Conservation (phyloP, 345 rosid genomes). For the Eucalyptus dawsonii region DNA sequence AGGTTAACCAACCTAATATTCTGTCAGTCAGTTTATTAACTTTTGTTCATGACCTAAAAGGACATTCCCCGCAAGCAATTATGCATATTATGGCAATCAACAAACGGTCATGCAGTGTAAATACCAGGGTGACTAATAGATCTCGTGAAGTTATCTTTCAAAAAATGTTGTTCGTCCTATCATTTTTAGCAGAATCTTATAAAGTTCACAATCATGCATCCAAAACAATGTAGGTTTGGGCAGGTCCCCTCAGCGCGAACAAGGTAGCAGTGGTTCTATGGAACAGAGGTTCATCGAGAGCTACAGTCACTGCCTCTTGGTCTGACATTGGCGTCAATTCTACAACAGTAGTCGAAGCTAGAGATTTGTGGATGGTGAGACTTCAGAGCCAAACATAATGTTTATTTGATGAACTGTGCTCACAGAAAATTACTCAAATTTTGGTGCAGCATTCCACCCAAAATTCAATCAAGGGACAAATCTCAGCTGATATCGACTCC, state of each 20-base stretch:
- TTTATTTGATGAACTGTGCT: neutral
- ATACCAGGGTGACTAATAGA: neutral
- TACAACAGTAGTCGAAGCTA: conserved; percentile 19
- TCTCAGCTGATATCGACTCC: conserved; percentile 25
- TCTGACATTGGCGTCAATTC: conserved; percentile 43
- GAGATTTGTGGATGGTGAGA: conserved; percentile 74
- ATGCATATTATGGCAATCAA: neutral
- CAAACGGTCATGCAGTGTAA: neutral
- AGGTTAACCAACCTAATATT: neutral
- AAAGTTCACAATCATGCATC: neutral
- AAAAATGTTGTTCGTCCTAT: neutral
- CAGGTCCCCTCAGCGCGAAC: conserved; percentile 22
- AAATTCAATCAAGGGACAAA: neutral
- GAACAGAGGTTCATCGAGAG: conserved; percentile 52
- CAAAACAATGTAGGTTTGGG: conserved; percentile 36
- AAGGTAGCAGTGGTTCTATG: conserved; percentile 52
- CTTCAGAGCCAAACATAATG: neutral
- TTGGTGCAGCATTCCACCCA: conserved; percentile 19
- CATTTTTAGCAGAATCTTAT: neutral
- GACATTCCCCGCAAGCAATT: neutral
- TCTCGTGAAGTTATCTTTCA: neutral
- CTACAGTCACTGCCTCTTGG: conserved; percentile 55
- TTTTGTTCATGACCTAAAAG: neutral
- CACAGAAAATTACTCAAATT: neutral
- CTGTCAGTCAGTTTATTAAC: neutral